Base-by-base conservation (phyloP, 2,329 filamentous ascomycete species). In the Geoglossum cookeanum region DNA sequence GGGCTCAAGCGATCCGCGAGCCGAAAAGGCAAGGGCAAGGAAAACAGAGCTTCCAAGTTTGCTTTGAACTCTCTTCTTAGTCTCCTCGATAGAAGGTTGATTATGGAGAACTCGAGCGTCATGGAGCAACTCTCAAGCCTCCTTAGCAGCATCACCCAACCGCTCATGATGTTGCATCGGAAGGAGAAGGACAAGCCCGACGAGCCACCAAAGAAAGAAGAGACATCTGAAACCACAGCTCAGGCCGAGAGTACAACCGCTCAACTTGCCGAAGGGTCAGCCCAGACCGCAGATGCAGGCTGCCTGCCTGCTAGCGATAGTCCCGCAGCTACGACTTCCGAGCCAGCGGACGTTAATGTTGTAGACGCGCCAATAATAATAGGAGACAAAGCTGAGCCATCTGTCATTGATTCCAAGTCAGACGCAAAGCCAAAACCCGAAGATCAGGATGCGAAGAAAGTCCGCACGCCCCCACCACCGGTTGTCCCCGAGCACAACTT, bases 31-130 rank as follows among this genome's bases (percentile, higher is more conserved):
- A 97, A 97, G 69, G 79, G 75, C 56, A 92, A 91, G 69, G 91
- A 95, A 62, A 80, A 75, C 62, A 94, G 85, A 69, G 83, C 87
- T 32, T 83, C 84, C 63, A 92, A 87, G 67, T 98, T 85, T 67
- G 89, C 94, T 8, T 79, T 98, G 67, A 98, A 98, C 68, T 89
- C 90, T 13, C 74, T 98, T 33, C 76, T 98, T 52, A 84, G 82
- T 60, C 77, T 98, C 4, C 77, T 98, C 27, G 92, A 97, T 67
- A 85, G 92, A n/a, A 87, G 89, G 62, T 75, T 97, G 60, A 90
- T 98, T 61, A 94, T 95, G 72, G 92, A 98, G 70, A 98, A 89
- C 70, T 90, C 91, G n/a, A 78, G 83, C 5, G 91, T 95, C 58
- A 97, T 98, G 90, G 91, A 95, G 64, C 84, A 89, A 61, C 77